Conservation (phyloP, 176 grass and related monocot species). For the Avena insularis region DNA sequence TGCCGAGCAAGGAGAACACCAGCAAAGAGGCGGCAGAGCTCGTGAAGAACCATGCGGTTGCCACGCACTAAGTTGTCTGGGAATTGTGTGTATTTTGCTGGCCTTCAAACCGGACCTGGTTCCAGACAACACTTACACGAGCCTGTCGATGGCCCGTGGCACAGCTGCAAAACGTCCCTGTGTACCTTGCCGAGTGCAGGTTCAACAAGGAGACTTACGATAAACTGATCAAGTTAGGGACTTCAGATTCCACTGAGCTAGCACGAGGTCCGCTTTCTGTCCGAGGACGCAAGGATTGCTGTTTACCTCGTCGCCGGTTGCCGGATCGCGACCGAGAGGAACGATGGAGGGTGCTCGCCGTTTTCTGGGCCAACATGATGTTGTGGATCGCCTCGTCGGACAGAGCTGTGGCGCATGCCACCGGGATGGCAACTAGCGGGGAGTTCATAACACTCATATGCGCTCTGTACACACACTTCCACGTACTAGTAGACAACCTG, state of each 20-base stretch:
- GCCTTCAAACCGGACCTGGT: not conserved
- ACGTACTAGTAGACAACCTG: not conserved
- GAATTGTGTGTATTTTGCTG: constrained; percentile 1
- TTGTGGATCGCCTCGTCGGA: not conserved
- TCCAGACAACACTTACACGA: not conserved
- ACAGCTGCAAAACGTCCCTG: not conserved
- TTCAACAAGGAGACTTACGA: not conserved
- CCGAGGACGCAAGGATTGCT: not conserved
- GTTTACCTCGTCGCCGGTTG: not conserved
- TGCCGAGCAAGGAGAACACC: no score
- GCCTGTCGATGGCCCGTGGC: not conserved
- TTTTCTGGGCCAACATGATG: not conserved
- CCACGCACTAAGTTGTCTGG: constrained; percentile 10
- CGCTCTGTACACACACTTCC: not conserved
- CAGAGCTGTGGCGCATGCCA: constrained; percentile 2
- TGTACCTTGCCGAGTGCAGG: not conserved
- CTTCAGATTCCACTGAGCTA: not conserved
- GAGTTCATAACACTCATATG: constrained; percentile 15
- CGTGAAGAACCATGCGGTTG: not conserved
- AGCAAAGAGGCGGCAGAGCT: no score
- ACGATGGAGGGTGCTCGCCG: not conserved
- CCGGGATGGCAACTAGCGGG: not conserved
- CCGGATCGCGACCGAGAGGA: not conserved
- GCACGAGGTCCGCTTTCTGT: not conserved
- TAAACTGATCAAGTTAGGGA: not conserved